Evolutionary conservation across 495 filamentous ascomycete genomes (phyloP).

Genomic region (Lasiosphaeria hispida): DNA sequence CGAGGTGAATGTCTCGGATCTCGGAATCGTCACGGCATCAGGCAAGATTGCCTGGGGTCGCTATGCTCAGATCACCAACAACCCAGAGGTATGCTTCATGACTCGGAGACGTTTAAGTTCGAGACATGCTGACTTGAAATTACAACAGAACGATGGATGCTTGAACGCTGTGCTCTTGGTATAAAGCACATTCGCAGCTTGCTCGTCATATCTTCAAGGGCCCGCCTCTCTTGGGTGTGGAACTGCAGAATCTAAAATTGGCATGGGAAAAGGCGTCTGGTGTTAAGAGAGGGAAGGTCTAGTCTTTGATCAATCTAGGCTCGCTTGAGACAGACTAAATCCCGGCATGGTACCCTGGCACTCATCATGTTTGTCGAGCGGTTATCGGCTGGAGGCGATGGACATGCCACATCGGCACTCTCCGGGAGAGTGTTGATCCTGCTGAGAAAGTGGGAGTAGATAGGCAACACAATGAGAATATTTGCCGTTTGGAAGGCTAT

Average conservation of each 20-base stretch:
- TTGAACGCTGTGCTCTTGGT: conserved; percentile 45
- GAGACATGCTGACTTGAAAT: neutral
- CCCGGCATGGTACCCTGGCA: neutral
- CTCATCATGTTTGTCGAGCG: no score
- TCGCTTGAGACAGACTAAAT: no score
- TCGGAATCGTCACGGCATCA: conserved; percentile 87
- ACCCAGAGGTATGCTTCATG: conserved; percentile 54
- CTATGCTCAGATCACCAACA: conserved; percentile 72
- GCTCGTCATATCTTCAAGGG: neutral
- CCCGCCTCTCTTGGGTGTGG: conserved; percentile 4
- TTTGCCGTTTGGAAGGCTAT: no score
- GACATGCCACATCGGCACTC: no score
- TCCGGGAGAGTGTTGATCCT: no score
- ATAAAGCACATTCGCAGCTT: conserved; percentile 20
- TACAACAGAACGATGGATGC: conserved; percentile 40
- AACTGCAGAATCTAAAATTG: neutral
- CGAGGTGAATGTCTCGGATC: conserved; percentile 92
- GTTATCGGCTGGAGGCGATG: no score
- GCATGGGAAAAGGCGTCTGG: conserved; percentile 30
- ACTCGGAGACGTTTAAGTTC: no score
- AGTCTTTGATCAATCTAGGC: neutral
- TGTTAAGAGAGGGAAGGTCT: conserved; percentile 21
- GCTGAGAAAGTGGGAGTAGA: no score
- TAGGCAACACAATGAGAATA: no score
- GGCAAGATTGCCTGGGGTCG: conserved; percentile 87